Base-by-base conservation (phyloP, 1,139 yeast genomes). In the Debaryomyces subglobosus region DNA sequence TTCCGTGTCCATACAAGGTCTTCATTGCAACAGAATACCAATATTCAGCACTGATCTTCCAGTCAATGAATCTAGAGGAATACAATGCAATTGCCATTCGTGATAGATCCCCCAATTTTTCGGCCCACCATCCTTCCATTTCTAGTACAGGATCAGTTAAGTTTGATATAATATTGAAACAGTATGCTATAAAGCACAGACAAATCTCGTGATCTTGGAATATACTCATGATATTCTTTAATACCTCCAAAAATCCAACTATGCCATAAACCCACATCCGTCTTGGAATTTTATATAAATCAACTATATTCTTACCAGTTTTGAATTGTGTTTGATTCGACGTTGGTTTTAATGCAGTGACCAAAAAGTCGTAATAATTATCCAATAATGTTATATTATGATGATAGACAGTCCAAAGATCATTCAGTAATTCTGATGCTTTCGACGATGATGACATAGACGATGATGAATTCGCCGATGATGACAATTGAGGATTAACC, bases 191-290 rank as follows among this genome's bases (percentile, higher is more conserved):
- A 53, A 75, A 76, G 49, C 80, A 75, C 63, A 67, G 70, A 52
- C 78, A 76, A 16, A 76, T 75, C 51, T 76, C 80, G 57, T 76
- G 81, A 49, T 76, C 80, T 52, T 72, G 78, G 49, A 75, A 76
- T 25, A 84, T 78, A 35, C 81, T 78, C 58, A 84, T 82, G 45
- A 86, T 85, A 61, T 86, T 86, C 60, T 87, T 87, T 60, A 87
- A 69, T n/a, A 87, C 90, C 63, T 87, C 95, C 44, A 87, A 69
- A 55, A 86, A 86, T 29, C 80, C 89, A 20, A 87, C 91, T 6
- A 88, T 82, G 20, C 95, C 95, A 62, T 86, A 87, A 8, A 87
- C 92, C 94, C 94, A 87, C 76, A 87, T 77, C 56, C 94, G 72
- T 55, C 92, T 73, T 36, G 89, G 89, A 43, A 87, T 86, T 62